Evolutionary conservation across 805 yeast species (phyloP), one percentile per base, ranked within the genome.

Genomic region (Alloascoidea hylecoeti): DNA sequence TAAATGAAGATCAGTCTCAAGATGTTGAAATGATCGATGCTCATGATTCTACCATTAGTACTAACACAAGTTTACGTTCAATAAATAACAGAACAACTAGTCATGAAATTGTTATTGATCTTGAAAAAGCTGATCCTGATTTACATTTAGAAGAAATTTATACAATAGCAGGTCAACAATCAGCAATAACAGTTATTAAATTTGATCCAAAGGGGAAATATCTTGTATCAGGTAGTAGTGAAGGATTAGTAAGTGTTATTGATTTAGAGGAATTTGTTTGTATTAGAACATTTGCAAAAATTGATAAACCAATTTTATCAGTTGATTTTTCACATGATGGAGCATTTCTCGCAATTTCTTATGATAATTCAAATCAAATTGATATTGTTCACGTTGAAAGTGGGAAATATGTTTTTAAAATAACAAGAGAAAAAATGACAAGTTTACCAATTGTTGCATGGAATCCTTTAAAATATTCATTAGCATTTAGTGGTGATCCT

Each of bases 171-270:
- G 70, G 70, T 0, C 82, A 76, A 46, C 57, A 71, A 33, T 66
- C 77, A 1, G 56, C 75, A 1, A 63, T 70, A 2, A 63, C 70
- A 2, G 48, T 66, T 18, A 41, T 73, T 12, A 55, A 56, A 14
- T 52, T 72, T 38, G 80, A 73, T 46, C 76, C 78, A 3, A 48
- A 61, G 37, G 84, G 78, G 0, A 46, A 55, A 16, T 67, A 52
- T 44, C 40, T 78, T 6, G 64, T 68, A 2, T 66, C 65, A 2
- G 84, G 81, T 0, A 60, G 77, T 15, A 66, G 64, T 39, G 81
- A 74, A 42, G 80, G 80, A 17, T 60, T 68, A 15, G 63, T 71
- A 4, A 61, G 73, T 15, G 32, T 71, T 6, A 74, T 78, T 77
- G 57, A 60, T 32, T 49, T 66, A 4, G 42, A 49, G 1, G 58